Evolutionary conservation across 331 rosid species (phyloP).

Genomic region (Pyracantha coccinea): DNA sequence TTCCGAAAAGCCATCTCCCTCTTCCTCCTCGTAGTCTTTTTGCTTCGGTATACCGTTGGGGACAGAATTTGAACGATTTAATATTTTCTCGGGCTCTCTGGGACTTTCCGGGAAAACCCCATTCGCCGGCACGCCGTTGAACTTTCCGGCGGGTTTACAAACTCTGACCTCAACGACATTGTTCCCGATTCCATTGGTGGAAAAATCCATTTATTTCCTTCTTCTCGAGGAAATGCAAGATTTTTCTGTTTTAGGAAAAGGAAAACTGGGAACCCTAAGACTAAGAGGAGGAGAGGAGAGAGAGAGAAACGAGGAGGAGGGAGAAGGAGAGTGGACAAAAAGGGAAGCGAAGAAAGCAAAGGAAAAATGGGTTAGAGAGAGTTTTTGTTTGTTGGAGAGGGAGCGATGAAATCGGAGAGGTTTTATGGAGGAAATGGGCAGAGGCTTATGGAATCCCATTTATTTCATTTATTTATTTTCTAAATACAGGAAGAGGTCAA

Average conservation of each 20-base stretch:
- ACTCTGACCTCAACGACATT: background rate
- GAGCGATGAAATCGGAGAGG: conserved; percentile 21
- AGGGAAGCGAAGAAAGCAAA: conserved; percentile 15
- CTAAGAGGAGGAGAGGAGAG: background rate
- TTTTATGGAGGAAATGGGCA: conserved; percentile 15
- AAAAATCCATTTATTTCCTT: conserved; percentile 6
- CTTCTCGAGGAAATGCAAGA: background rate
- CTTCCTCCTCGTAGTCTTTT: background rate
- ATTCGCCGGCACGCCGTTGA: background rate
- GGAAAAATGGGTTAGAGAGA: background rate
- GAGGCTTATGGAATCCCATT: background rate
- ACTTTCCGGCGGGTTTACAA: background rate
- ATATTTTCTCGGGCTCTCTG: background rate
- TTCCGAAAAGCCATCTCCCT: background rate
- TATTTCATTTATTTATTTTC: background rate
- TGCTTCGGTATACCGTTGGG: background rate
- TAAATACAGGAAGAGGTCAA: conserved; percentile 15
- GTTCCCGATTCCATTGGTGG: background rate
- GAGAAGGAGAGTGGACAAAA: background rate
- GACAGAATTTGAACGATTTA: background rate
- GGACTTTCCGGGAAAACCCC: background rate
- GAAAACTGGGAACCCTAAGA: background rate
- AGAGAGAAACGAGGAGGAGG: background rate
- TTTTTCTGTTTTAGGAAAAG: background rate
- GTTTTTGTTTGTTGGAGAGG: background rate